A percentile compares a stretch with the other conserved stretches of the same genome.
Conservation (phyloP, 768 basidiomycete genomes). For the Chalciporus chontae region DNA sequence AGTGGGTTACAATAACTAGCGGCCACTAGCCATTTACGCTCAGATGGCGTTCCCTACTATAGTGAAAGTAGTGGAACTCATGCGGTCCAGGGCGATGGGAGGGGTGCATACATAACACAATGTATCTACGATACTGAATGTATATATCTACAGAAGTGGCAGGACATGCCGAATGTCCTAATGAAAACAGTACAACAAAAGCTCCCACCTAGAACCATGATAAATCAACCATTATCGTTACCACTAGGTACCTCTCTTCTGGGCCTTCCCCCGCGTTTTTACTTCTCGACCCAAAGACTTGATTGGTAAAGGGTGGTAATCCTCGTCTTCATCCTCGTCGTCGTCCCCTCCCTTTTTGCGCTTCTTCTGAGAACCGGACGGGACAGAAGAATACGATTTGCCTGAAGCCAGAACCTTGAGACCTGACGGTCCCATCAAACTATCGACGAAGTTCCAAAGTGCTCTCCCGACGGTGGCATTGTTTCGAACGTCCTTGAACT, state of each 20-base stretch:
- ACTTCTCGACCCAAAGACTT: slow-evolving; percentile 34
- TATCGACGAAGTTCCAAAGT: slow-evolving; percentile 56
- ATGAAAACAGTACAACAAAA: too few relatives aligned
- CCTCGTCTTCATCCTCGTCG: slow-evolving; percentile 41
- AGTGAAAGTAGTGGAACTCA: too few relatives aligned
- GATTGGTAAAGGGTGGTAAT: slow-evolving; percentile 45
- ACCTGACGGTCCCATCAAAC: slow-evolving; percentile 34
- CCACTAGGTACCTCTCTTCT: slow-evolving; percentile 17
- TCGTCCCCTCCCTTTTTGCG: slow-evolving; percentile 26
- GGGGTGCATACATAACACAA: background rate
- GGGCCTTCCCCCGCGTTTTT: slow-evolving; percentile 41
- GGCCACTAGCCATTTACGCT: too few relatives aligned
- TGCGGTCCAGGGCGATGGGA: too few relatives aligned
- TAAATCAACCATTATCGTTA: background rate
- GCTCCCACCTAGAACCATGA: too few relatives aligned
- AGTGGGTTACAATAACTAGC: slow-evolving; percentile 54
- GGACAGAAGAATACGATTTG: slow-evolving; percentile 10
- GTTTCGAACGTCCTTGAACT: slow-evolving; percentile 62
- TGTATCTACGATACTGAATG: background rate
- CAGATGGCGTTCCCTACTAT: background rate
- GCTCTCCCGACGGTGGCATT: slow-evolving; percentile 52
- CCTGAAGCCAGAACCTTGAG: slow-evolving; percentile 27
- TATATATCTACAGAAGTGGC: background rate
- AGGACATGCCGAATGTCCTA: background rate
- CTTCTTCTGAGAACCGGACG: slow-evolving; percentile 26